A percentile compares a stretch with the other conserved stretches of the same genome.
Conservation (phyloP, 2,329 filamentous ascomycete genomes). For the Microsporum canis region DNA sequence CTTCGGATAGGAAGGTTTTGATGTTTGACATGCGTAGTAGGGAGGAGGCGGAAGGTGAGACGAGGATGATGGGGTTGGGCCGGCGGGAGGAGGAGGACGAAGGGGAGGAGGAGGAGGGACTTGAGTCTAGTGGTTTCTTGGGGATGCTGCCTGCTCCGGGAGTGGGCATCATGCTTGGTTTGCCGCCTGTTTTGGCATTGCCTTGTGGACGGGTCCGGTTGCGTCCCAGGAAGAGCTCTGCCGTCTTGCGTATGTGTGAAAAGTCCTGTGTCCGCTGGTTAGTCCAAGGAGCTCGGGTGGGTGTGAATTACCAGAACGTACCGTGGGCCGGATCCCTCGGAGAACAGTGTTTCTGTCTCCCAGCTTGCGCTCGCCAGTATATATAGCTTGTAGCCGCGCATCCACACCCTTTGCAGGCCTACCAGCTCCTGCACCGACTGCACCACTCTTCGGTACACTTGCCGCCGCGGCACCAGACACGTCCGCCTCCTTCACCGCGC, state of each 20-base stretch:
- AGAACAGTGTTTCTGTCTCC: slow-evolving; percentile 84
- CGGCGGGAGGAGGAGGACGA: slow-evolving; percentile 32
- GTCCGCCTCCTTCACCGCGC: slow-evolving; percentile 29
- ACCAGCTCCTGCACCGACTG: slow-evolving; percentile 26
- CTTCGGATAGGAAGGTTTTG: slow-evolving; percentile 81
- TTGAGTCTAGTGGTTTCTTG: slow-evolving; percentile 38
- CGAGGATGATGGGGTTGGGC: slow-evolving; percentile 80
- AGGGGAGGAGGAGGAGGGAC: slow-evolving; percentile 50
- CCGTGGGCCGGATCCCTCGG: slow-evolving; percentile 76
- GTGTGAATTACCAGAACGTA: slow-evolving; percentile 33
- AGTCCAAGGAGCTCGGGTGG: neutral
- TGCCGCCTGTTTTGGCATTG: slow-evolving; percentile 24
- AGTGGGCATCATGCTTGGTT: slow-evolving; percentile 23
- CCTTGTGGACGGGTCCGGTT: slow-evolving; percentile 32
- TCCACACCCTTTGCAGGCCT: slow-evolving; percentile 56
- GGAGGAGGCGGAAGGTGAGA: slow-evolving; percentile 90
- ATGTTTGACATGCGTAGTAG: slow-evolving; percentile 92
- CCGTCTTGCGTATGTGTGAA: slow-evolving; percentile 79
- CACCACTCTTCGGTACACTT: slow-evolving; percentile 37
- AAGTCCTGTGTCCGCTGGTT: slow-evolving; percentile 57
- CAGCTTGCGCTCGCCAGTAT: slow-evolving; percentile 80
- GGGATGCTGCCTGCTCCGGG: slow-evolving; percentile 29
- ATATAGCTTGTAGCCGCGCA: slow-evolving; percentile 74
- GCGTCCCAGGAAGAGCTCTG: slow-evolving; percentile 59
- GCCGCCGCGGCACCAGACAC: slow-evolving; percentile 37